These are phyloP conservation scores for Boletus semigastroideus DNA, from an alignment of 1,284 basidiomycete genomes.

Conservation along the genomic window DNA sequence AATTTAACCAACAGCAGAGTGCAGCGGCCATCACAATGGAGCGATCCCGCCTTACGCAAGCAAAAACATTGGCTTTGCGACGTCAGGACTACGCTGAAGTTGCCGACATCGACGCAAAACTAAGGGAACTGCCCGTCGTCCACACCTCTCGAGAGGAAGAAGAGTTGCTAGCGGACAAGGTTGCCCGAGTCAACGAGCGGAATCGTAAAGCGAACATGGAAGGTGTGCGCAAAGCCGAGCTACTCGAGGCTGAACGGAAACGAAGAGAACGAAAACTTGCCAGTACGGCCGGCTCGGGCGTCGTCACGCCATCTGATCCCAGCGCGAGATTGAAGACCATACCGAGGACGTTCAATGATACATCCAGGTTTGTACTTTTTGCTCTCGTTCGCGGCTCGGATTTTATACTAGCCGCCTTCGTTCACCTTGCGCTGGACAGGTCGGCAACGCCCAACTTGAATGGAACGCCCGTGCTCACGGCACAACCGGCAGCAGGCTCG, in stretches of 20 bases:
- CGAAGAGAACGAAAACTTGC: slow-evolving; percentile 60
- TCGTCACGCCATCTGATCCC: slow-evolving; percentile 53
- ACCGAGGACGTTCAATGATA: slow-evolving; percentile 49
- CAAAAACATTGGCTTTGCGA: slow-evolving; percentile 66
- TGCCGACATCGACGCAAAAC: slow-evolving; percentile 56
- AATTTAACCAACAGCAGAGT: slow-evolving; percentile 48
- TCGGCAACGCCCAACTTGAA: slow-evolving; percentile 49
- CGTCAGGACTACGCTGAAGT: slow-evolving; percentile 68
- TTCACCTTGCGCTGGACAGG: slow-evolving; percentile 32
- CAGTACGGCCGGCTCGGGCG: slow-evolving; percentile 41
- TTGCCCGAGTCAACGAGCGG: slow-evolving; percentile 84
- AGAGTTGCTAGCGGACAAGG: slow-evolving; percentile 47
- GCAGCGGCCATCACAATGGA: slow-evolving; percentile 50
- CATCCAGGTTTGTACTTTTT: slow-evolving; percentile 45
- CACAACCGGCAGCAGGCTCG: slow-evolving; percentile 24
- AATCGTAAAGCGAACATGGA: slow-evolving; percentile 83
- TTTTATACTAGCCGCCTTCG: slow-evolving; percentile 4
- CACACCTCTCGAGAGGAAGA: slow-evolving; percentile 37
- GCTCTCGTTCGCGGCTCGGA: slow-evolving; percentile 12
- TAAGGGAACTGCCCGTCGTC: slow-evolving; percentile 48
- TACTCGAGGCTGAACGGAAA: slow-evolving; percentile 63
- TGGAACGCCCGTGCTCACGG: slow-evolving; percentile 30
- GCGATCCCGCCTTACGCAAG: slow-evolving; percentile 61
- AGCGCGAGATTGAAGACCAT: slow-evolving; percentile 62
- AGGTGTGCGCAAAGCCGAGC: slow-evolving; percentile 74